phyloP scores from a whole-genome alignment of 352 stramenopile species.

The Pythium coloratum region DNA sequence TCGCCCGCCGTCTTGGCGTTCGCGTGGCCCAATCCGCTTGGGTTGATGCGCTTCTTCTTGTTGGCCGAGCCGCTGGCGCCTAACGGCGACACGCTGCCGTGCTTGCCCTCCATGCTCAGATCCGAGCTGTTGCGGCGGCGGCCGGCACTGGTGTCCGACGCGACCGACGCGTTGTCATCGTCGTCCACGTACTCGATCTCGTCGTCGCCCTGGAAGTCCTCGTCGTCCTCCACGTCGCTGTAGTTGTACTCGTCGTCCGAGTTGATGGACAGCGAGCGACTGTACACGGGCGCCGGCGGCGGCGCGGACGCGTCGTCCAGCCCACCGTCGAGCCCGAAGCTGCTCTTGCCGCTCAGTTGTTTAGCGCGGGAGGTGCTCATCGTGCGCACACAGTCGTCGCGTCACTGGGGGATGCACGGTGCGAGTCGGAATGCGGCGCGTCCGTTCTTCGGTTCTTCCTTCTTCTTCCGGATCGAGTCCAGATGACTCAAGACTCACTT shows the following conservation, averaged over 20 bases:
- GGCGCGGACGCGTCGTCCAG: slow-evolving; percentile 5
- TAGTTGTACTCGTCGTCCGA: slow-evolving; percentile 86
- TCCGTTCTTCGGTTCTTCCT: neutral
- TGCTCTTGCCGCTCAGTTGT: neutral
- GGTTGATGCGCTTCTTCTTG: slow-evolving; percentile 75
- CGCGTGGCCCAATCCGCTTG: slow-evolving; percentile 27
- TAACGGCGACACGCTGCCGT: slow-evolving; percentile 40
- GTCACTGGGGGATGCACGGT: neutral
- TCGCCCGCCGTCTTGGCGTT: slow-evolving; percentile 37
- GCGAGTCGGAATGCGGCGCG: neutral
- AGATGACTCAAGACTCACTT: neutral
- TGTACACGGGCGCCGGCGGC: slow-evolving; percentile 23
- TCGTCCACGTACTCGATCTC: slow-evolving; percentile 68
- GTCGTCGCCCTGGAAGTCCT: slow-evolving; percentile 35
- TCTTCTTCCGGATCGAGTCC: neutral
- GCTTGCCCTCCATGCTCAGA: slow-evolving; percentile 34
- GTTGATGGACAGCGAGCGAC: slow-evolving; percentile 42
- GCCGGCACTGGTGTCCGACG: slow-evolving; percentile 30
- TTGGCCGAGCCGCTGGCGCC: slow-evolving; percentile 40
- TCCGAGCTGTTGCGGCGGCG: slow-evolving; percentile 16
- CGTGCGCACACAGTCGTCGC: slow-evolving; percentile 3
- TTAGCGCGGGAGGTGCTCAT: slow-evolving; percentile 3
- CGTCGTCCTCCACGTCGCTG: slow-evolving; percentile 70
- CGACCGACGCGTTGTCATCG: slow-evolving; percentile 46
- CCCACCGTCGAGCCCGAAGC: slow-evolving; percentile 14